These are phyloP conservation scores for Phascolomyces articulosus DNA, from an alignment of 371 early-diverging fungal genomes.

Conservation along the genomic window DNA sequence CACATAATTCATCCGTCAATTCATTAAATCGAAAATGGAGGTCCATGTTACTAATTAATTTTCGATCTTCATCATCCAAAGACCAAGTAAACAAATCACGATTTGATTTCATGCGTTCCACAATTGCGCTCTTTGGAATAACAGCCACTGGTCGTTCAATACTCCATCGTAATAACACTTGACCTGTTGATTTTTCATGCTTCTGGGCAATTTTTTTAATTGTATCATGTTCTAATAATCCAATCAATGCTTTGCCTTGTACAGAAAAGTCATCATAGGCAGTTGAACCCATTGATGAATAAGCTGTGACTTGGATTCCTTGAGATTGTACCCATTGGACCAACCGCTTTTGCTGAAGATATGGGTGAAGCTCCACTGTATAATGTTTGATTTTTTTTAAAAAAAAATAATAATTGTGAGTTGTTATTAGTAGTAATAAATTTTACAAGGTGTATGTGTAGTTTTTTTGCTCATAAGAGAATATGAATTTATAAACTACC, in stretches of 20 bases:
- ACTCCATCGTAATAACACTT: conserved; percentile 56
- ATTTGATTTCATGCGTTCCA: conserved; percentile 40
- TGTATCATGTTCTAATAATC: conserved; percentile 27
- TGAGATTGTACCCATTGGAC: conserved; percentile 31
- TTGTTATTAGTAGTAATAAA: too few species aligned
- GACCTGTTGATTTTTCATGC: conserved; percentile 43
- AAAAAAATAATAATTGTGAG: conserved; percentile 15
- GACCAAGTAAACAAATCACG: conserved; percentile 24
- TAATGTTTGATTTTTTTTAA: too few species aligned
- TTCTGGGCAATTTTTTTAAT: conserved; percentile 39
- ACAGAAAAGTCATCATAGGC: conserved; percentile 27
- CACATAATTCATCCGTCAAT: conserved; percentile 21
- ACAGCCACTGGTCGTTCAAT: conserved; percentile 49
- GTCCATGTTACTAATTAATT: conserved; percentile 18
- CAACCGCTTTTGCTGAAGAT: conserved; percentile 51
- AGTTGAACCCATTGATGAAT: conserved; percentile 43
- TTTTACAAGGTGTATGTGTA: too few species aligned
- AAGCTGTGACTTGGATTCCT: conserved; percentile 47
- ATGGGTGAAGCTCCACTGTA: conserved; percentile 64
- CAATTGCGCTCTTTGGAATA: conserved; percentile 62
- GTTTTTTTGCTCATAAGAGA: too few species aligned
- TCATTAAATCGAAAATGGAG: conserved; percentile 22
- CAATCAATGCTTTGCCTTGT: conserved; percentile 13
- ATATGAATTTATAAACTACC: too few species aligned
- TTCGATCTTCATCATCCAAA: conserved; percentile 17